Conservation (phyloP, 164 flowering plant genomes). For the Vitis labrusca region DNA sequence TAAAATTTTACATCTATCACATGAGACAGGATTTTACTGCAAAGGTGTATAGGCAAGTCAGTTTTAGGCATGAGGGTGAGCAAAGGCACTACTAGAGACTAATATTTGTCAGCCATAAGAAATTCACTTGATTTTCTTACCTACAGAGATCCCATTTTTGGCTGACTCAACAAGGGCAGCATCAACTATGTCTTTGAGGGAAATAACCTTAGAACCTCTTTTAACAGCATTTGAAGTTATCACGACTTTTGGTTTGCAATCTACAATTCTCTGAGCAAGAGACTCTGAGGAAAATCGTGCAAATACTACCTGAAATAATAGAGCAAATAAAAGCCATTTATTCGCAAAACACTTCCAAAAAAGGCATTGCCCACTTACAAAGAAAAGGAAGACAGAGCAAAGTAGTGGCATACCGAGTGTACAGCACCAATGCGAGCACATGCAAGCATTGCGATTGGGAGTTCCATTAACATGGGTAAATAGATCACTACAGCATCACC, state of each 20-base stretch:
- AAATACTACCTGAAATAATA: slow-evolving; percentile 79
- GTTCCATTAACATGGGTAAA: slow-evolving; percentile 95
- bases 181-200: slow-evolving; percentile 91
- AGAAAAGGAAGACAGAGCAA: background rate
- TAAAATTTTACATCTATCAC: no score
- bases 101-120: no score
- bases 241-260: slow-evolving; percentile 88
- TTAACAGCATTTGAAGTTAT: slow-evolving; percentile 95
- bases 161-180: slow-evolving; percentile 66
- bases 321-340: slow-evolving; percentile 1
- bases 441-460: slow-evolving; percentile 95
- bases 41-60: no score
- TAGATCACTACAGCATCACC: slow-evolving; percentile 92
- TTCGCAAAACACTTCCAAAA: no score
- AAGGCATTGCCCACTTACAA: no score
- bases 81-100: no score
- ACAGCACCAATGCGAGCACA: slow-evolving; percentile 99
- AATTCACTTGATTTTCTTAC: slow-evolving; percentile 30
- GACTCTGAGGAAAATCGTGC: slow-evolving; percentile 97
- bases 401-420: slow-evolving; percentile 59
- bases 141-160: slow-evolving; percentile 59
- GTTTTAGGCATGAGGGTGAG: no score
- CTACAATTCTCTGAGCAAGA: slow-evolving; percentile 85
- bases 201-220: slow-evolving; percentile 77
- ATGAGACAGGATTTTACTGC: no score